Conservation (phyloP, 2,329 filamentous ascomycete species). For the Trichoderma breve region DNA sequence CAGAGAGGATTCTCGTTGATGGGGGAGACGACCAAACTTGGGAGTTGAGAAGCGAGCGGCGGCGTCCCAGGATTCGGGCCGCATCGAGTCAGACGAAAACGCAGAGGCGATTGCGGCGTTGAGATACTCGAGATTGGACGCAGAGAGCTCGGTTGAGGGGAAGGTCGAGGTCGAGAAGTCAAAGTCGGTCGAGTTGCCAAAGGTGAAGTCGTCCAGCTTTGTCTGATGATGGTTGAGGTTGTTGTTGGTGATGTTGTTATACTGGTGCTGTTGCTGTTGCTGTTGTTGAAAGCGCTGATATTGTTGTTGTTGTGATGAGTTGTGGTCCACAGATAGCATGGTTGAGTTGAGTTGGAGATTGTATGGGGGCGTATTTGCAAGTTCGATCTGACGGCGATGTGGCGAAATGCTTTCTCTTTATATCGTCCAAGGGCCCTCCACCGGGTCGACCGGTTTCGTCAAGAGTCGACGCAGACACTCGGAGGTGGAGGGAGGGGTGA, state of each 20-base stretch:
- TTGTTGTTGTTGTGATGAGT: conserved; percentile 22
- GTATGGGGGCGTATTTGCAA: conserved; percentile 24
- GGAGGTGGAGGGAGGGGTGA: background rate
- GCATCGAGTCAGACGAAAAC: conserved; percentile 36
- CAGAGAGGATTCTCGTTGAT: conserved; percentile 60
- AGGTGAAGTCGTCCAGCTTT: conserved; percentile 24
- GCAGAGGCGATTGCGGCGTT: conserved; percentile 27
- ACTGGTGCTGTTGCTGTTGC: conserved; percentile 25
- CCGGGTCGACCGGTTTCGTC: conserved; percentile 20
- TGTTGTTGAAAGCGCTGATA: conserved; percentile 23
- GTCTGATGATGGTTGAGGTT: conserved; percentile 9
- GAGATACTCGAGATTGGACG: conserved; percentile 26
- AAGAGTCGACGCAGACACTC: conserved; percentile 15
- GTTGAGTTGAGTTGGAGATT: conserved; percentile 22
- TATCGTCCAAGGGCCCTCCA: conserved; percentile 6
- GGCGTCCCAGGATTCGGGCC: conserved; percentile 42
- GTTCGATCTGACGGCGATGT: conserved; percentile 16
- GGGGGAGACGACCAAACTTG: conserved; percentile 42
- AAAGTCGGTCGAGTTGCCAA: conserved; percentile 20
- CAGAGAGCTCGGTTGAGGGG: conserved; percentile 24
- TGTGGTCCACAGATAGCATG: conserved; percentile 33
- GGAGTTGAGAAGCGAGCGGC: conserved; percentile 37
- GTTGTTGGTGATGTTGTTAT: conserved; percentile 27
- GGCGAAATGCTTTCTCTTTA: conserved; percentile 23
- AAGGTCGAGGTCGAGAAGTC: background rate